phyloP scores from a whole-genome alignment of 164 flowering plant species.

The Litsea cubeba region DNA sequence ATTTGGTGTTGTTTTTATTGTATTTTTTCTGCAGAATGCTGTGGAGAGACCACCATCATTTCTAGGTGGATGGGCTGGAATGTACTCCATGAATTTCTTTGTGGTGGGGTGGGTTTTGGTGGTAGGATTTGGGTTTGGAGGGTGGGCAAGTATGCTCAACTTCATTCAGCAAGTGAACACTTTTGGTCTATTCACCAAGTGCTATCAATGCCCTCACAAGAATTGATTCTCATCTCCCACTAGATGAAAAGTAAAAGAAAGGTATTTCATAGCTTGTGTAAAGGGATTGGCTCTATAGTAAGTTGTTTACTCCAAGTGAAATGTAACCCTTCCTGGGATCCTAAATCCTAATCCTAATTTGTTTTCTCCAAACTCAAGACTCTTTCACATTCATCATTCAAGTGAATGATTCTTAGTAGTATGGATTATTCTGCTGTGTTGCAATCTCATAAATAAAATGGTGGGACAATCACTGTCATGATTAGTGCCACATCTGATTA shows the following conservation, averaged over 20 bases:
- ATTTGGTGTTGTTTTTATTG: not conserved
- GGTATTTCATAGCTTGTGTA: not conserved
- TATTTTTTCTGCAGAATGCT: slow-evolving; percentile 43
- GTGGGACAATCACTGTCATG: not conserved
- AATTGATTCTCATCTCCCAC: slow-evolving; percentile 2
- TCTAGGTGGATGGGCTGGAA: slow-evolving; percentile 70
- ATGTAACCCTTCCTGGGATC: slow-evolving; percentile 6
- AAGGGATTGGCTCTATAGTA: not conserved
- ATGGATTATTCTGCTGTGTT: not conserved
- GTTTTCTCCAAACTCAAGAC: not conserved
- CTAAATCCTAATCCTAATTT: not conserved
- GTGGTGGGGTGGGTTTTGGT: slow-evolving; percentile 72
- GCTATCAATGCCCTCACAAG: slow-evolving; percentile 56
- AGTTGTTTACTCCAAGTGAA: not conserved
- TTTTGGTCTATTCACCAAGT: slow-evolving; percentile 69
- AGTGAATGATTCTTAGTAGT: not conserved
- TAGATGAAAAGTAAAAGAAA: not conserved
- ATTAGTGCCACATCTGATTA: not conserved
- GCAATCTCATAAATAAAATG: not conserved
- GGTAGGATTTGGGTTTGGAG: slow-evolving; percentile 82
- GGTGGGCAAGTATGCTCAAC: slow-evolving; percentile 77
- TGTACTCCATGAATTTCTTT: slow-evolving; percentile 45
- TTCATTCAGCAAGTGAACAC: slow-evolving; percentile 57
- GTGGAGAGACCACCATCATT: slow-evolving; percentile 65
- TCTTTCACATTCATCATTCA: slow-evolving; percentile 1